Evolutionary conservation across 1,284 basidiomycete species (phyloP).

Genomic region (Malassezia slooffiae): DNA sequence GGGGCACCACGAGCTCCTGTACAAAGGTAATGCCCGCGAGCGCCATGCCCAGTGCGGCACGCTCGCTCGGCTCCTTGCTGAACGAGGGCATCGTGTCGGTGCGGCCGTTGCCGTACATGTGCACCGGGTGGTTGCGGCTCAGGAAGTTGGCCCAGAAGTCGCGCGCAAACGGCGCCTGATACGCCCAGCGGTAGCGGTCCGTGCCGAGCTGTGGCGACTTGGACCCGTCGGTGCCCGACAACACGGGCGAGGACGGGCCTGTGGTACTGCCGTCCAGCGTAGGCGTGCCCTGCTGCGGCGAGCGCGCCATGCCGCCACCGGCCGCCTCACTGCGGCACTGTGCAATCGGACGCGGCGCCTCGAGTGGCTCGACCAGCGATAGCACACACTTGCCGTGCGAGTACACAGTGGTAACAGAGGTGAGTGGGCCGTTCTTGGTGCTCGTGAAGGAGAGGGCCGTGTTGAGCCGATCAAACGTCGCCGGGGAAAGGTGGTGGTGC

Average conservation of each 20-base stretch:
- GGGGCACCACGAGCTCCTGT: conserved; percentile 47
- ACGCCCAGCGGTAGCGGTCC: conserved; percentile 33
- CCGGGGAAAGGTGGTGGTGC: conserved; percentile 25
- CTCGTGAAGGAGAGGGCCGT: conserved; percentile 42
- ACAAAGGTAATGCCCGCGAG: conserved; percentile 45
- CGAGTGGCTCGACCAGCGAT: conserved; percentile 40
- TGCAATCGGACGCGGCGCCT: conserved; percentile 34
- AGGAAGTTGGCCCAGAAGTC: conserved; percentile 47
- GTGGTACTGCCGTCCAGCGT: neutral
- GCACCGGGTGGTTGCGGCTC: conserved; percentile 41
- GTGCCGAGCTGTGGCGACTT: neutral
- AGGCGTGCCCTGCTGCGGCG: neutral
- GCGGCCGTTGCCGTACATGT: conserved; percentile 25
- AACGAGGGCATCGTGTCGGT: conserved; percentile 28
- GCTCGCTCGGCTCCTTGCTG: conserved; percentile 43
- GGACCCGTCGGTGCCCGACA: neutral
- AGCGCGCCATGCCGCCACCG: neutral
- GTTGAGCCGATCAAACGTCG: conserved; percentile 35
- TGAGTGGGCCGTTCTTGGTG: conserved; percentile 26
- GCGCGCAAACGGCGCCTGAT: conserved; percentile 45
- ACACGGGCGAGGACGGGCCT: conserved; percentile 1
- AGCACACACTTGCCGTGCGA: conserved; percentile 45
- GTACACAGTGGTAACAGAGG: conserved; percentile 46
- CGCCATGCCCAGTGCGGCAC: conserved; percentile 41
- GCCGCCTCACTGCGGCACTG: conserved; percentile 21